These are phyloP conservation scores for Delonix regia DNA, from an alignment of 306 rosid species.

Conservation along the genomic window DNA sequence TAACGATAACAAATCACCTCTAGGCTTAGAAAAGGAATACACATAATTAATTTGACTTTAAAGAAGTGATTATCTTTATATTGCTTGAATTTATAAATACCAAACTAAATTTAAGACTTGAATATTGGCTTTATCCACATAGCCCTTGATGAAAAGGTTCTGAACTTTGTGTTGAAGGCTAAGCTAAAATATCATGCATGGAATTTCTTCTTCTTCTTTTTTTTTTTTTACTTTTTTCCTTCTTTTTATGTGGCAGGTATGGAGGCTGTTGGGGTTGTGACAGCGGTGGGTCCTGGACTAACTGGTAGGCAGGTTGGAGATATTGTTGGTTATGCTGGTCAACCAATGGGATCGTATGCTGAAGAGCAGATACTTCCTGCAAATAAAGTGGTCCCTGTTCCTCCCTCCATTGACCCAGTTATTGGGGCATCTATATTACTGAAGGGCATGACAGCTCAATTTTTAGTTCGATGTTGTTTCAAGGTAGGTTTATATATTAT, in stretches of 20 bases:
- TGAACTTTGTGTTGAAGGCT: background rate
- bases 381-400: slow-evolving; percentile 67
- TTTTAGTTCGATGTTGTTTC: slow-evolving; percentile 70
- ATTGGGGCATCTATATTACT: slow-evolving; percentile 69
- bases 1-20: background rate
- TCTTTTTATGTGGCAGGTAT: slow-evolving; percentile 47
- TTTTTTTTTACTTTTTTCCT: too few species aligned
- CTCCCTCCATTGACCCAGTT: slow-evolving; percentile 70
- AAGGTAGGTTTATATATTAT: slow-evolving; percentile 52
- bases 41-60: background rate
- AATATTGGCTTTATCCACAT: background rate
- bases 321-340: slow-evolving; percentile 75
- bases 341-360: slow-evolving; percentile 82
- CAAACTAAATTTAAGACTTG: background rate
- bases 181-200: background rate
- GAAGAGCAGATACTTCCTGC: slow-evolving; percentile 96
- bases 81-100: background rate
- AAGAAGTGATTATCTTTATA: background rate
- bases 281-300: slow-evolving; percentile 79
- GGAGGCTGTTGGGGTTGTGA: slow-evolving; percentile 92
- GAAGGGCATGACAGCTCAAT: slow-evolving; percentile 84
- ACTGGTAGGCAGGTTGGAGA: slow-evolving; percentile 78
- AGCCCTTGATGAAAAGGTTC: background rate
- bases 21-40: background rate
- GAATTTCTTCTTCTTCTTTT: background rate